A percentile compares a stretch with the other conserved stretches of the same genome.
These are phyloP conservation scores for Pseudogymnoascus sp. DNA, from an alignment of 2,329 filamentous ascomycete species.

Conservation along the genomic window DNA sequence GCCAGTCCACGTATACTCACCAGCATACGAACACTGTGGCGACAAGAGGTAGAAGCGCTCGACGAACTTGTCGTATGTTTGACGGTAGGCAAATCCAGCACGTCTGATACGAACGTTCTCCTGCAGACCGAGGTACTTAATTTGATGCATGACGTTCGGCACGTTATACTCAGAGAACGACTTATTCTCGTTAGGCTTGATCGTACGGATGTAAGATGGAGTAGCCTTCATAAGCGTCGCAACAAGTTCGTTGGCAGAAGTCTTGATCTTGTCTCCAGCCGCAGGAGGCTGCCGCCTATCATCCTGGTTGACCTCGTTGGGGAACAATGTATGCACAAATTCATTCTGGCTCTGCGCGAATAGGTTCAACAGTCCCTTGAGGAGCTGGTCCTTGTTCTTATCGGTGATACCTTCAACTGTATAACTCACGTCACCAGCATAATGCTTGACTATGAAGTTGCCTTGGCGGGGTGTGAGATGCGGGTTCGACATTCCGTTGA, in stretches of 20 bases:
- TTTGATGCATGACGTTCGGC: slow-evolving; percentile 90
- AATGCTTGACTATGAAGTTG: slow-evolving; percentile 98
- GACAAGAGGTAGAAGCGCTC: slow-evolving; percentile 95
- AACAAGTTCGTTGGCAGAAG: slow-evolving; percentile 89
- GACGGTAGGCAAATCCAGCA: slow-evolving; percentile 93
- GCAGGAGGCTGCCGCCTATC: slow-evolving; percentile 91
- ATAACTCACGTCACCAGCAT: slow-evolving; percentile 93
- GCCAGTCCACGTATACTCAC: slow-evolving; percentile 93
- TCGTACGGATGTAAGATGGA: slow-evolving; percentile 96
- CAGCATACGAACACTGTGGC: slow-evolving; percentile 89
- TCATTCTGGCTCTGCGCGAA: slow-evolving; percentile 75
- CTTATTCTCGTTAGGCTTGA: slow-evolving; percentile 99
- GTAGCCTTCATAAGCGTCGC: slow-evolving; percentile 95
- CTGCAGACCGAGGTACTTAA: slow-evolving; percentile 98
- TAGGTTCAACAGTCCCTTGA: slow-evolving; percentile 87
- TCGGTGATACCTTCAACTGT: slow-evolving; percentile 95
- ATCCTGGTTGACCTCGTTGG: slow-evolving; percentile 87
- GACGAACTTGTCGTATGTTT: slow-evolving; percentile 96
- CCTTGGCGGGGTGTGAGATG: slow-evolving; percentile 90
- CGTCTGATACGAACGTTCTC: slow-evolving; percentile 97
- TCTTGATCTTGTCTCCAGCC: slow-evolving; percentile 91
- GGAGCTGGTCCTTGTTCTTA: slow-evolving; percentile 96
- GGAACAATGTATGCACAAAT: slow-evolving; percentile 86
- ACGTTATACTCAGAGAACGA: slow-evolving; percentile 87
- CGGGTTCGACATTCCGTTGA: slow-evolving; percentile 84